Percentiles rank a stretch among this genome's conserved stretches.
Conservation (phyloP, 176 grass and related monocot species). For the Cenchrus fungigraminus region DNA sequence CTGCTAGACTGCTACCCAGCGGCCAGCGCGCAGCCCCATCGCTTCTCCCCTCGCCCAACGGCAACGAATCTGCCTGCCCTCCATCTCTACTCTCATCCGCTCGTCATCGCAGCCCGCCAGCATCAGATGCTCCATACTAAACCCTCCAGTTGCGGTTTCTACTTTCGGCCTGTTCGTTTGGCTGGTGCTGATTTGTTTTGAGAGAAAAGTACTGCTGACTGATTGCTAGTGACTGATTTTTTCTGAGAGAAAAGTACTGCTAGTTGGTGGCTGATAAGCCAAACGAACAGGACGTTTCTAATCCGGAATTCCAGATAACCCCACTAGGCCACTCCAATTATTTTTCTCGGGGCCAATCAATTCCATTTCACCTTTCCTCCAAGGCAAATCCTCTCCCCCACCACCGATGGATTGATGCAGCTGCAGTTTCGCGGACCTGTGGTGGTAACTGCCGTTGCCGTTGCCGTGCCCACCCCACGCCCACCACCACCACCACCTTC, state of each 20-base stretch:
- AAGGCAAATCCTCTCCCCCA: no score
- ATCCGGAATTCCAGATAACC: neutral
- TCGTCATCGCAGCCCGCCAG: neutral
- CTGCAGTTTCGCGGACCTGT: neutral
- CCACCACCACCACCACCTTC: neutral
- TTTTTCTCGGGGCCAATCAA: neutral
- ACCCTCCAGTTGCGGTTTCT: neutral
- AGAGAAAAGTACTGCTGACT: no score
- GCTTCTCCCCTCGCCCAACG: conserved; percentile 13
- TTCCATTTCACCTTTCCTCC: conserved; percentile 26
- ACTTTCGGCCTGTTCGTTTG: no score
- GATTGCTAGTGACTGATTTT: no score
- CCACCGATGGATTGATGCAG: neutral
- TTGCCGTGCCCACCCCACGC: neutral
- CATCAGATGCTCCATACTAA: conserved; percentile 44
- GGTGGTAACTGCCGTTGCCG: conserved; percentile 3
- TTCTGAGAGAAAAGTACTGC: no score
- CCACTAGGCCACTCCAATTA: neutral
- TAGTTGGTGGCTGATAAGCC: no score
- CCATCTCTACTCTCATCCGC: neutral
- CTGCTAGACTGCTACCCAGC: neutral
- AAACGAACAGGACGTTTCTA: neutral
- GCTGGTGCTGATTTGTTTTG: no score
- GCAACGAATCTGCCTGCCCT: conserved; percentile 36
- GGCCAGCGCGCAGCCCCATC: neutral